A percentile compares a stretch with the other conserved stretches of the same genome.
phyloP scores from a whole-genome alignment of 2,329 filamentous ascomycete species.

The Dactylonectria macrodidyma region DNA sequence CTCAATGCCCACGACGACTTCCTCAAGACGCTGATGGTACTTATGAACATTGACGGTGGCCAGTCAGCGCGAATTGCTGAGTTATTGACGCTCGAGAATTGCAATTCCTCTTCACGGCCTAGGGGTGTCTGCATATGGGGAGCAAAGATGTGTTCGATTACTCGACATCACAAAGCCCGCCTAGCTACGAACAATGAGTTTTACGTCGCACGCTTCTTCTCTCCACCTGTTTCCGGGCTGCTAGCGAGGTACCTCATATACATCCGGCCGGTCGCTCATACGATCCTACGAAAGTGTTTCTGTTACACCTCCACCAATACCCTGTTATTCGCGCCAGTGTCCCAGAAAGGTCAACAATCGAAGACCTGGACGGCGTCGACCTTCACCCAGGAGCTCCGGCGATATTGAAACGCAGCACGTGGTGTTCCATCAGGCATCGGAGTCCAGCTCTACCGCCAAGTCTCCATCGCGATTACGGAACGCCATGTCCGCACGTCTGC shows the following conservation, averaged over 20 bases:
- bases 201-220: constrained; percentile 23
- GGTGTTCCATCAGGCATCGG: background rate
- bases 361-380: background rate
- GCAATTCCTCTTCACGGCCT: background rate
- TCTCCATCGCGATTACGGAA: constrained; percentile 17
- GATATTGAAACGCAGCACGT: background rate
- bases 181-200: constrained; percentile 17
- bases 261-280: constrained; percentile 9
- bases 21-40: constrained; percentile 14
- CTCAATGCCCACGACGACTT: constrained; percentile 3
- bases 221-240: constrained; percentile 7
- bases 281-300: constrained; percentile 20
- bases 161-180: constrained; percentile 11
- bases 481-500: no score
- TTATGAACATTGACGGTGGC: constrained; percentile 12
- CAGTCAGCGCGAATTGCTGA: constrained; percentile 14
- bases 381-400: constrained; percentile 12
- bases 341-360: background rate
- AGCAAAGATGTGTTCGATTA: constrained; percentile 5
- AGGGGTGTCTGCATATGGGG: background rate
- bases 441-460: constrained; percentile 3
- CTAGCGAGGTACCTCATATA: constrained; percentile 20
- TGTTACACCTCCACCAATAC: background rate
- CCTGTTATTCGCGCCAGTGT: constrained; percentile 9
- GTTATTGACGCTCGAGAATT: constrained; percentile 10